Evolutionary conservation across 116 monocot genomes (phyloP).

Genomic region (Papilionanthe hybrid): DNA sequence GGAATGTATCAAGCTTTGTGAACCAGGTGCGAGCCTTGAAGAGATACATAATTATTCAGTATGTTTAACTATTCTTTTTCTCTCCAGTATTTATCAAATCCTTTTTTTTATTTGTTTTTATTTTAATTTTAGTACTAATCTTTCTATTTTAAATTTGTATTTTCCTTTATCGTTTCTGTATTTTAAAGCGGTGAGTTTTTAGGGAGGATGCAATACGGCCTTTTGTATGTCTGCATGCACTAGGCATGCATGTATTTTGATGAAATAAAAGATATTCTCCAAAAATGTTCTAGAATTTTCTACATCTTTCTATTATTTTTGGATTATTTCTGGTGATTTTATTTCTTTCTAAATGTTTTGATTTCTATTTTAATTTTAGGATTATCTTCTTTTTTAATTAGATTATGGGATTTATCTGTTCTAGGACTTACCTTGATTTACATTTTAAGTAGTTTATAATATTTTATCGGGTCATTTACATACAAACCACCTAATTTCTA

Average conservation of each 20-base stretch:
- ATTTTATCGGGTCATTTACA: background rate
- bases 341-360: background rate
- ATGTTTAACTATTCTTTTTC: slow-evolving; percentile 11
- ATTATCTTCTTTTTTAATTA: background rate
- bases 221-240: background rate
- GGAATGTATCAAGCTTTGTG: slow-evolving; percentile 90
- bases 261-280: background rate
- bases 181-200: background rate
- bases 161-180: background rate
- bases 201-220: background rate
- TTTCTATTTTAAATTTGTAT: background rate
- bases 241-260: background rate
- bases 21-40: slow-evolving; percentile 82
- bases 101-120: background rate
- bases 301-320: background rate
- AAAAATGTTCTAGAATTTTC: background rate
- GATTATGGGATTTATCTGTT: background rate
- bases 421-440: background rate
- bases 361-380: background rate
- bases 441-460: background rate
- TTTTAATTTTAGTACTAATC: background rate
- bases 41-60: slow-evolving; percentile 85
- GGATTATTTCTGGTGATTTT: background rate
- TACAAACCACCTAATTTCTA: too few species aligned
- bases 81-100: background rate